Evolutionary conservation across 2,329 filamentous ascomycete genomes (phyloP).

Genomic region (Reticulascus tulasneorum): DNA sequence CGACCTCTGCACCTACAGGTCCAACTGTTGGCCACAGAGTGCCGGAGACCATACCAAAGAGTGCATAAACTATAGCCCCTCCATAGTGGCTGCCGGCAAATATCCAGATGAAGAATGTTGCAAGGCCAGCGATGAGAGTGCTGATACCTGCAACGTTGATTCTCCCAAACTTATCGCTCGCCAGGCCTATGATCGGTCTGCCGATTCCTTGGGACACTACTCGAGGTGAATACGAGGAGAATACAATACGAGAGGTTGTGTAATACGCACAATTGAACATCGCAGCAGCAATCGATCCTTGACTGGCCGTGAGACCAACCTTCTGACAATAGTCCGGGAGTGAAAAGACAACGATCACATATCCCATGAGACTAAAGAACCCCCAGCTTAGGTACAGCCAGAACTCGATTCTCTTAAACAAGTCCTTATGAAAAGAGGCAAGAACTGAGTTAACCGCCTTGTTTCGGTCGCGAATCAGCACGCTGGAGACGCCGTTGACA

Average conservation of each 20-base stretch:
- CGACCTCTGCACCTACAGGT: conserved; percentile 69
- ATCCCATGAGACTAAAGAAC: conserved; percentile 68
- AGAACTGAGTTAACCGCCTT: conserved; percentile 65
- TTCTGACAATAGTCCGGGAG: conserved; percentile 68
- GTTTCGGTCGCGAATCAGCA: conserved; percentile 69
- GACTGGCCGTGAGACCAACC: conserved; percentile 61
- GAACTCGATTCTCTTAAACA: conserved; percentile 62
- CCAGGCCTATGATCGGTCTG: conserved; percentile 67
- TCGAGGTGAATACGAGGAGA: not conserved
- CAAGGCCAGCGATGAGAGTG: conserved; percentile 60
- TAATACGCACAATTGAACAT: conserved; percentile 58
- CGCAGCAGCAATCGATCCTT: conserved; percentile 69
- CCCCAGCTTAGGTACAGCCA: conserved; percentile 63
- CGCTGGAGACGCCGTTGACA: conserved; percentile 59
- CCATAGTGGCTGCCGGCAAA: conserved; percentile 61
- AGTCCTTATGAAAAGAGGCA: conserved; percentile 58
- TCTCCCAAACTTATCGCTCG: conserved; percentile 65
- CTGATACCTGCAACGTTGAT: conserved; percentile 68
- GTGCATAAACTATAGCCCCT: conserved; percentile 66
- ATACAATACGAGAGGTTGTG: conserved; percentile 16
- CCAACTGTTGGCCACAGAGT: conserved; percentile 67
- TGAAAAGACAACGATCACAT: conserved; percentile 73
- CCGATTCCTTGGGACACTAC: conserved; percentile 60
- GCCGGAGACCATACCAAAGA: conserved; percentile 66
- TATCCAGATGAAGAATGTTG: conserved; percentile 70